A percentile compares a stretch with the other conserved stretches of the same genome.
These are phyloP conservation scores for Aspergillus sp. DNA, from an alignment of 2,329 filamentous ascomycete genomes.

Conservation along the genomic window DNA sequence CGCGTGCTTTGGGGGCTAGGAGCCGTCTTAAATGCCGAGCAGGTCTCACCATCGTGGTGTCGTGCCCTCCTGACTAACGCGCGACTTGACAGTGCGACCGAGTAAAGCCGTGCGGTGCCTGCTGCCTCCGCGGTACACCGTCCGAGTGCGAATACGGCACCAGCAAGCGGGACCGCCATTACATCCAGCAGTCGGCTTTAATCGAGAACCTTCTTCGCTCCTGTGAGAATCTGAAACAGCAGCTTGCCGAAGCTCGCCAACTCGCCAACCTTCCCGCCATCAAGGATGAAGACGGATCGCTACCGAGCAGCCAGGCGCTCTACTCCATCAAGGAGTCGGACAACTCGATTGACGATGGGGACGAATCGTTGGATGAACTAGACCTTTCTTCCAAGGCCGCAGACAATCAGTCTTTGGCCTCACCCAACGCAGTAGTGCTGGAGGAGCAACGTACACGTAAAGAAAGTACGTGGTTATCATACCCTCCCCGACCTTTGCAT, in stretches of 20 bases:
- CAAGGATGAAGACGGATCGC: conserved; percentile 16
- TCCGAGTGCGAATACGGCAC: conserved; percentile 35
- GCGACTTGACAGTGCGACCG: conserved; percentile 28
- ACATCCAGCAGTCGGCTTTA: conserved; percentile 30
- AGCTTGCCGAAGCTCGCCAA: conserved; percentile 22
- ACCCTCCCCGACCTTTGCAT: background rate
- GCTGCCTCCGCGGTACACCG: conserved; percentile 32
- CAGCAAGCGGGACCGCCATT: conserved; percentile 33
- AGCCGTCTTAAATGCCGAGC: background rate
- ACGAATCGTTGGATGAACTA: background rate
- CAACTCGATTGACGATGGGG: conserved; percentile 7
- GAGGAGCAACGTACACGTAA: background rate
- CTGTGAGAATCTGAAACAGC: conserved; percentile 23
- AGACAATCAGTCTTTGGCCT: background rate
- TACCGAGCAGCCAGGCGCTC: background rate
- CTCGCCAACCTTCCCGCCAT: conserved; percentile 19
- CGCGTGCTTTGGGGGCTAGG: background rate
- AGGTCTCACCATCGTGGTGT: background rate
- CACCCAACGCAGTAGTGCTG: background rate
- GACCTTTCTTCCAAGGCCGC: background rate
- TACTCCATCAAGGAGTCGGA: background rate
- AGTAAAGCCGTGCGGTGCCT: conserved; percentile 34
- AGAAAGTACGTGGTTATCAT: conserved; percentile 4
- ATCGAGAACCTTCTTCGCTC: conserved; percentile 29
- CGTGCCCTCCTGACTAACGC: background rate